Percentiles rank a stretch among this genome's conserved stretches.
These are phyloP conservation scores for Zanthoxylum bungeanum DNA, from an alignment of 345 rosid species.

Conservation along the genomic window DNA sequence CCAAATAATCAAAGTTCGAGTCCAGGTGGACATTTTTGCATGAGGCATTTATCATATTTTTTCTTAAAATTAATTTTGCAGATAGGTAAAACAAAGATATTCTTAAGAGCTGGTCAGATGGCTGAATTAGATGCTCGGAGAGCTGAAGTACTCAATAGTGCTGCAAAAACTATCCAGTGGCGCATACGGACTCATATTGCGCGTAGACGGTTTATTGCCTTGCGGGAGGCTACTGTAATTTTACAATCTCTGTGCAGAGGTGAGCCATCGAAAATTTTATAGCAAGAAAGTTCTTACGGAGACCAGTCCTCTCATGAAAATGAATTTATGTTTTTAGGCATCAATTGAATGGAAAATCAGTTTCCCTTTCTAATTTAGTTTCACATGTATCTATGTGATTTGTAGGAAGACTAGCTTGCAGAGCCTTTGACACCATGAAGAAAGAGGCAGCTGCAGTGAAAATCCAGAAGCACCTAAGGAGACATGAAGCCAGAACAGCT, in stretches of 20 bases:
- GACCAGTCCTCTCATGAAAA: neutral
- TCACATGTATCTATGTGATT: slow-evolving; percentile 5
- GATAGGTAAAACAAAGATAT: slow-evolving; percentile 95
- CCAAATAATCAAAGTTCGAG: neutral
- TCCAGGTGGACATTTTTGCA: neutral
- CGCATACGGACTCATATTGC: slow-evolving; percentile 66
- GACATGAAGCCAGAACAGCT: slow-evolving; percentile 43
- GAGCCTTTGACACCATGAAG: slow-evolving; percentile 36
- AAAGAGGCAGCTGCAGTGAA: slow-evolving; percentile 64
- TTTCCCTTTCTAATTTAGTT: slow-evolving; percentile 4
- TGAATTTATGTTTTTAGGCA: neutral
- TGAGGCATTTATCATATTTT: slow-evolving; percentile 4
- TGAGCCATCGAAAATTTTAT: slow-evolving; percentile 20
- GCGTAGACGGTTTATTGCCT: slow-evolving; percentile 64
- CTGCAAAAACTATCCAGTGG: slow-evolving; percentile 84
- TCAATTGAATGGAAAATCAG: neutral
- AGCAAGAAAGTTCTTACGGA: neutral
- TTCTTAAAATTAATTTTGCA: slow-evolving; percentile 34
- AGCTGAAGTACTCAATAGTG: slow-evolving; percentile 68
- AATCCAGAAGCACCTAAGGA: slow-evolving; percentile 63
- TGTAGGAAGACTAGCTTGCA: slow-evolving; percentile 68
- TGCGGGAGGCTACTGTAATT: slow-evolving; percentile 55
- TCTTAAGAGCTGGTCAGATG: slow-evolving; percentile 98
- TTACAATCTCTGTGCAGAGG: slow-evolving; percentile 74
- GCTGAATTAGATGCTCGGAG: slow-evolving; percentile 95